Evolutionary conservation across 2,329 filamentous ascomycete species (phyloP), one percentile per base, ranked within the genome.

Genomic region (Hansfordia pulvinata): DNA sequence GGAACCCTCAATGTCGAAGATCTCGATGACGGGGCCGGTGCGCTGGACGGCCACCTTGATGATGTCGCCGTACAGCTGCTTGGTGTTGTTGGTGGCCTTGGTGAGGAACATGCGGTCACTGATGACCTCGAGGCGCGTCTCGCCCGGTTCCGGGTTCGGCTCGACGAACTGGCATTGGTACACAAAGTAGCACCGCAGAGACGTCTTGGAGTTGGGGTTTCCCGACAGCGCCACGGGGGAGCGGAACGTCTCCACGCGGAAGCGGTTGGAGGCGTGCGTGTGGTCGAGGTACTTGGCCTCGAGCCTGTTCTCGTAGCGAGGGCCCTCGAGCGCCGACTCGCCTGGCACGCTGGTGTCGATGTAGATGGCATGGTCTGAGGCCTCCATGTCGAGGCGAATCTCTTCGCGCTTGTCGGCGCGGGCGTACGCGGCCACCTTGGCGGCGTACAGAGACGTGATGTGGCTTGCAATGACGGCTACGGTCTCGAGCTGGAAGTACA

Each of bases 271-370:
- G 15, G 70, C 67, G 40, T 68, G 76, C 19, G 75, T 77, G 44
- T 75, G 73, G 52, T 96, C 85, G 40, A 98, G 70, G 50, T 96
- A 96, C 64, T 96, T 96, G 53, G 77, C 69, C 58, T 96, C 90
- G 34, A 98, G 82, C 33, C 88, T 73, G 49, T 84, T 76, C 60
- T 98, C 90, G 52, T 94, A 98, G 32, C 77, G 70, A n/a, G 90
- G 86, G 3, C 90, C 90, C 28, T 68, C 60, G 13, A 81, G 61
- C 24, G 76, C 68, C 32, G 76, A 81, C 41, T 82, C 63, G 38
- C 90, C 90, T 10, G 90, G 88, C 47, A 78, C 79, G 53, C 86
- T 94, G 29, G 90, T 98, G 52, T 98, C 90, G 40, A 98, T 96
- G 60, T 96, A 98, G 47, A 96, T 92, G 32, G 90, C 90, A 48